Evolutionary conservation across 345 rosid genomes (phyloP).

Genomic region (Ceriops decandra): DNA sequence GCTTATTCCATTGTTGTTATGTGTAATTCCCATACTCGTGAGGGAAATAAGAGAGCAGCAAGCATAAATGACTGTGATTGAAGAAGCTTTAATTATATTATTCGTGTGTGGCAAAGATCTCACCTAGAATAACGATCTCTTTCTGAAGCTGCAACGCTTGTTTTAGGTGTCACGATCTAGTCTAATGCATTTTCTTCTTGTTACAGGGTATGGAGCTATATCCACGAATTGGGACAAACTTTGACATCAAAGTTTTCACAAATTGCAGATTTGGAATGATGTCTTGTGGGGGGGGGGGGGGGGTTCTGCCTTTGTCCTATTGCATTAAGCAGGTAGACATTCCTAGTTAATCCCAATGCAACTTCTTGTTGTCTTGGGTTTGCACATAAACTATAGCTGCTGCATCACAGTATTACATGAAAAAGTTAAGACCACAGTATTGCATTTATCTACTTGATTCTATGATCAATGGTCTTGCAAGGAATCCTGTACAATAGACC

Average conservation of each 20-base stretch:
- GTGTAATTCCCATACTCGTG: not conserved
- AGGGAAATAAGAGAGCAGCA: not conserved
- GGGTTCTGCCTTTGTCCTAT: slow-evolving; percentile 96
- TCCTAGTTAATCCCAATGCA: not conserved
- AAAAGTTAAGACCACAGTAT: not conserved
- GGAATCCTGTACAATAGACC: too few relatives aligned
- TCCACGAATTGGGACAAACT: slow-evolving; percentile 95
- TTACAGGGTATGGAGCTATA: slow-evolving; percentile 96
- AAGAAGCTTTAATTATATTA: not conserved
- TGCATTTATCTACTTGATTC: not conserved
- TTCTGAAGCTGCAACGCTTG: not conserved
- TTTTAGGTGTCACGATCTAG: slow-evolving; percentile 12
- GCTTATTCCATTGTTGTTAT: not conserved
- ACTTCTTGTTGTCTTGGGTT: not conserved
- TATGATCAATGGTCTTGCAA: not conserved
- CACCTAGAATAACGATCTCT: not conserved
- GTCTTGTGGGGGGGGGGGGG: too few relatives aligned
- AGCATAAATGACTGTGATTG: not conserved
- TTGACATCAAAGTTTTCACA: slow-evolving; percentile 95
- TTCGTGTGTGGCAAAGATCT: not conserved
- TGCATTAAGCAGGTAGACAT: slow-evolving; percentile 88
- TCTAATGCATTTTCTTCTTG: slow-evolving; percentile 16
- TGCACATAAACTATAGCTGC: not conserved
- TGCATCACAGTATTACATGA: not conserved
- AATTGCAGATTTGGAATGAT: slow-evolving; percentile 99